Conservation (phyloP, 75 land plant species). For the Sequoiadendron giganteum region DNA sequence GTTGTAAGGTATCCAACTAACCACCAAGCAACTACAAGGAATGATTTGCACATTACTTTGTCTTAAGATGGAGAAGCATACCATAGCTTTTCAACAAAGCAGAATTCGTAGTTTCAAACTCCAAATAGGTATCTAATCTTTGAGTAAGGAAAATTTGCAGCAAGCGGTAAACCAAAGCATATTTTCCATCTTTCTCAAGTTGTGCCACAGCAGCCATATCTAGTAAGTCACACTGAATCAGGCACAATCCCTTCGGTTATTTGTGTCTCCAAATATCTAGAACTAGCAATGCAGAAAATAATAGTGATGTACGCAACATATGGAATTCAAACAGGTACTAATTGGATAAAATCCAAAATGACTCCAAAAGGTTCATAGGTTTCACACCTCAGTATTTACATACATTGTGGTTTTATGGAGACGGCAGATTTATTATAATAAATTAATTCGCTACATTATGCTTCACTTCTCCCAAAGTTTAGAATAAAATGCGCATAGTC, state of each 20-base stretch:
- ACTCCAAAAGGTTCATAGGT: neutral
- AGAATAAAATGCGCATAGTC: neutral
- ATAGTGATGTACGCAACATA: neutral
- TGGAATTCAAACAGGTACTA: neutral
- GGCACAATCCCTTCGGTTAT: neutral
- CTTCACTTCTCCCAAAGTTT: neutral
- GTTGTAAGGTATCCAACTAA: neutral
- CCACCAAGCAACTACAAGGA: neutral
- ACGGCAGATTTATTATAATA: neutral
- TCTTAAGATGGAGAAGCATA: slow-evolving; percentile 16
- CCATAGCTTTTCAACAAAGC: slow-evolving; percentile 76
- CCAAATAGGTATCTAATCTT: slow-evolving; percentile 79
- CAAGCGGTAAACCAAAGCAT: slow-evolving; percentile 66
- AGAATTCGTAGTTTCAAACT: slow-evolving; percentile 74
- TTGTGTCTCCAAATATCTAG: neutral
- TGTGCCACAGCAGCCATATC: slow-evolving; percentile 89
- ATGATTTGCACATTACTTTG: neutral
- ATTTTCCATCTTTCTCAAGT: slow-evolving; percentile 78
- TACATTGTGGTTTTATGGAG: neutral
- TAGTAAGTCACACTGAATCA: slow-evolving; percentile 81
- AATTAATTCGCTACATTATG: neutral
- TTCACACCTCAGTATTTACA: neutral
- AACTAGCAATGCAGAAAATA: neutral
- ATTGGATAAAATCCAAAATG: neutral
- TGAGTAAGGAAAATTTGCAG: slow-evolving; percentile 80